phyloP scores from a whole-genome alignment of 2,329 filamentous ascomycete species.

The Daldinia sp. region DNA sequence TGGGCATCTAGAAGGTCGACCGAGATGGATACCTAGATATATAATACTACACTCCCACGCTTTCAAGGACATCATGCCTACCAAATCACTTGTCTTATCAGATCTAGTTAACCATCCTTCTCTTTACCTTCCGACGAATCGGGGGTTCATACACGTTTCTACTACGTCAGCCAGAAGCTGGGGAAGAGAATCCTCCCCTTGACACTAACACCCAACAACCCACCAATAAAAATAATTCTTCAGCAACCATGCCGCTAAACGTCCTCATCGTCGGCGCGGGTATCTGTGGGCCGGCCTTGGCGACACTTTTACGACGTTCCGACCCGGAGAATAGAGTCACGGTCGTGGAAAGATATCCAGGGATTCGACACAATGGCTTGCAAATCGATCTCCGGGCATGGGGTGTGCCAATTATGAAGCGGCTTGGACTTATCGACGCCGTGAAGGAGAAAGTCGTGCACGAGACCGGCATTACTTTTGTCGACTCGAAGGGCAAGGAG shows the following conservation, averaged over 20 bases:
- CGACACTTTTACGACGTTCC: slow-evolving; percentile 52
- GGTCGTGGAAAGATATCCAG: slow-evolving; percentile 52
- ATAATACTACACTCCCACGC: background rate
- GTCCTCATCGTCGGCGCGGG: slow-evolving; percentile 60
- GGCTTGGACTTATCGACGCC: slow-evolving; percentile 51
- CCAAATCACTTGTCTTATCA: background rate
- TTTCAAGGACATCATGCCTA: background rate
- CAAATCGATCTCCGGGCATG: slow-evolving; percentile 57
- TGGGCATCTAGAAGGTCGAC: background rate
- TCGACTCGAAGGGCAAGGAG: slow-evolving; percentile 51
- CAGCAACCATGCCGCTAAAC: slow-evolving; percentile 46
- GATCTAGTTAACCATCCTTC: background rate
- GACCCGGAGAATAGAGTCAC: slow-evolving; percentile 50
- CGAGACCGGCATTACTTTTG: slow-evolving; percentile 58
- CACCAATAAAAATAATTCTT: background rate
- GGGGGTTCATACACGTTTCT: background rate
- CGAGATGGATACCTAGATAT: background rate
- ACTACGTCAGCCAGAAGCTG: background rate
- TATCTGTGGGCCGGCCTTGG: slow-evolving; percentile 55
- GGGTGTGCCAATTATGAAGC: slow-evolving; percentile 50
- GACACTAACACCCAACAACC: background rate
- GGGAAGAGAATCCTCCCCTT: background rate
- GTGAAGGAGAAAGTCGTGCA: slow-evolving; percentile 51
- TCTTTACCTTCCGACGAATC: background rate
- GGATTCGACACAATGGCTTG: slow-evolving; percentile 52